Evolutionary conservation across 2,329 filamentous ascomycete species (phyloP).

Genomic region (Thyridium curvatum): DNA sequence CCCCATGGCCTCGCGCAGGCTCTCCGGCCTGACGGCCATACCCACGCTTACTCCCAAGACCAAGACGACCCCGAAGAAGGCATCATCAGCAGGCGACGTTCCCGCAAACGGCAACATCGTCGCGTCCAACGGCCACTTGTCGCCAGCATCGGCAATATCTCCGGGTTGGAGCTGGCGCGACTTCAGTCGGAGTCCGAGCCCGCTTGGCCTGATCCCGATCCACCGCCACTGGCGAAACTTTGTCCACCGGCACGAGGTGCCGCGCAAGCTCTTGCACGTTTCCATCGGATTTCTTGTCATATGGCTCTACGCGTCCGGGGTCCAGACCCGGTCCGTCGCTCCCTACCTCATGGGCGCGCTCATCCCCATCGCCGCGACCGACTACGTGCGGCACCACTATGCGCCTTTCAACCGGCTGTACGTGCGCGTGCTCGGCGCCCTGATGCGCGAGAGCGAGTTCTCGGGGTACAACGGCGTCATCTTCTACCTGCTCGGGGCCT

Average conservation of each 20-base stretch:
- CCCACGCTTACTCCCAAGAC: conserved; percentile 27
- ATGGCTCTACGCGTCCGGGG: conserved; percentile 74
- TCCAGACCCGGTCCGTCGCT: conserved; percentile 71
- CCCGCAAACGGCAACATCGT: conserved; percentile 17
- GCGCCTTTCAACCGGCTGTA: conserved; percentile 81
- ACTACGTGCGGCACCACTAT: conserved; percentile 78
- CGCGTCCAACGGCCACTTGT: conserved; percentile 60
- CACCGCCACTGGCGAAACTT: conserved; percentile 87
- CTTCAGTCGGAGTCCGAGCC: conserved; percentile 85
- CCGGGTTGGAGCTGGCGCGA: conserved; percentile 74
- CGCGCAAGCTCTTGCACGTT: conserved; percentile 86
- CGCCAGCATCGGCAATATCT: conserved; percentile 39
- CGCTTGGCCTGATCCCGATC: conserved; percentile 89
- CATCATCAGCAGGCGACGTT: conserved; percentile 13
- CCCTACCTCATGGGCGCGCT: conserved; percentile 77
- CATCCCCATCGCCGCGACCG: conserved; percentile 75
- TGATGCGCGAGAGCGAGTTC: conserved; percentile 97
- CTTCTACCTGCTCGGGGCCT: conserved; percentile 89
- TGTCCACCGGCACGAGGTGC: conserved; percentile 95
- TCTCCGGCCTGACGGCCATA: conserved; percentile 45
- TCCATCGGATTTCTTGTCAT: conserved; percentile 94
- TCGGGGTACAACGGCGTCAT: conserved; percentile 94
- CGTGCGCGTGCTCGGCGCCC: conserved; percentile 73
- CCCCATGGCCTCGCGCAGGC: conserved; percentile 47
- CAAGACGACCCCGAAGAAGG: conserved; percentile 14